phyloP scores from a whole-genome alignment of 1,284 basidiomycete genomes.

The Trametes hirsuta region DNA sequence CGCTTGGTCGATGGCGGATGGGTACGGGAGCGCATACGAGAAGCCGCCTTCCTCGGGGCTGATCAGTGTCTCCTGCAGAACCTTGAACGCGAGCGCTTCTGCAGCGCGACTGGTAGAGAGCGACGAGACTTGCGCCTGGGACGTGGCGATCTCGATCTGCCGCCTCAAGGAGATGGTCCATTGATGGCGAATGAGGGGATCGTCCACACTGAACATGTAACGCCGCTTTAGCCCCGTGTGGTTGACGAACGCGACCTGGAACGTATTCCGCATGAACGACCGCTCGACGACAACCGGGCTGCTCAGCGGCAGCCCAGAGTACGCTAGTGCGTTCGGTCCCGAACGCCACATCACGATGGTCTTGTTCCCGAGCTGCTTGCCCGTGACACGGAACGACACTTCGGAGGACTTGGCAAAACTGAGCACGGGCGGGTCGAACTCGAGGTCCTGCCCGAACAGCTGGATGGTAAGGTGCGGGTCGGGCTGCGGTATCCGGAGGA shows the following conservation, averaged over 20 bases:
- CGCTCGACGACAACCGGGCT: slow-evolving; percentile 82
- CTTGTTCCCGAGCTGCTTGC: slow-evolving; percentile 79
- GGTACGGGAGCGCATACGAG: slow-evolving; percentile 12
- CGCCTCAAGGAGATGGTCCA: slow-evolving; percentile 75
- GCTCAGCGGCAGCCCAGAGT: slow-evolving; percentile 78
- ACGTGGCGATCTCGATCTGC: slow-evolving; percentile 60
- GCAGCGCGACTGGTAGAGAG: slow-evolving; percentile 55
- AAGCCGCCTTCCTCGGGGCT: slow-evolving; percentile 32
- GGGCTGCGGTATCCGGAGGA: slow-evolving; percentile 78
- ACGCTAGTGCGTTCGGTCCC: slow-evolving; percentile 80
- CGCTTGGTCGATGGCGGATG: slow-evolving; percentile 33
- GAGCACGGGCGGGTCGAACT: slow-evolving; percentile 83
- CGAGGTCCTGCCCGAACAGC: slow-evolving; percentile 82
- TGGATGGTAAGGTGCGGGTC: slow-evolving; percentile 82
- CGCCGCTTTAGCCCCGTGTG: slow-evolving; percentile 72
- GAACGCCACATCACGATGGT: slow-evolving; percentile 80
- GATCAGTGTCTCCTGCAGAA: slow-evolving; percentile 84
- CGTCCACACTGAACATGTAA: slow-evolving; percentile 92
- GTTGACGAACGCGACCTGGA: slow-evolving; percentile 85
- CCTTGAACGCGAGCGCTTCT: slow-evolving; percentile 74
- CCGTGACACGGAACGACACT: slow-evolving; percentile 87
- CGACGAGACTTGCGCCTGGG: slow-evolving; percentile 37
- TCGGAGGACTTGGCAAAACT: slow-evolving; percentile 77
- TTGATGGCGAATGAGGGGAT: slow-evolving; percentile 70
- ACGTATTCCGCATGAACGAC: slow-evolving; percentile 92